A percentile compares a stretch with the other conserved stretches of the same genome.
Conservation (phyloP, 176 grass and related monocot species). For the Hordeum marinum region DNA sequence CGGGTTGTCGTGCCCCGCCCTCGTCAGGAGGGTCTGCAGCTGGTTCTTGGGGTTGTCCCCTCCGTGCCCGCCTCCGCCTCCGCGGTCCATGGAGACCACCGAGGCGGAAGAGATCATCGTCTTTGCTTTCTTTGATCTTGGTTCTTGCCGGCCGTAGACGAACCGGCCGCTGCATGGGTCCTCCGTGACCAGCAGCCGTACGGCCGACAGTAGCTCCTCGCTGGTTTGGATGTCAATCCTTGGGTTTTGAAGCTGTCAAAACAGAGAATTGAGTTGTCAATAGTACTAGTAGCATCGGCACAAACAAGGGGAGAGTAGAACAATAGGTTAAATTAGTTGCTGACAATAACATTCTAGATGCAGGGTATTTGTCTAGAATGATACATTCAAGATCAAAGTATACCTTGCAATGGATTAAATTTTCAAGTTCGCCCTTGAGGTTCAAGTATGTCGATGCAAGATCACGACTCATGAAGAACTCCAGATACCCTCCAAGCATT, state of each 20-base stretch:
- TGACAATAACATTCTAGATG: too few relatives aligned
- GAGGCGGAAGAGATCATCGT: slow-evolving; percentile 23
- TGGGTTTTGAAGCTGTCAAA: slow-evolving; percentile 77
- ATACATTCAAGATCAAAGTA: neutral
- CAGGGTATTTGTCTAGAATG: neutral
- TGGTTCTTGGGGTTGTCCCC: slow-evolving; percentile 77
- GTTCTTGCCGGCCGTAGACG: slow-evolving; percentile 72
- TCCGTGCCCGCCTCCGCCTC: slow-evolving; percentile 26
- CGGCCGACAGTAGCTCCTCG: slow-evolving; percentile 80
- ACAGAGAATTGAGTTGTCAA: neutral
- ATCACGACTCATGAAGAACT: slow-evolving; percentile 94
- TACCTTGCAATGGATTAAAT: slow-evolving; percentile 83
- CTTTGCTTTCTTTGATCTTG: slow-evolving; percentile 57
- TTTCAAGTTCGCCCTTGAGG: slow-evolving; percentile 80
- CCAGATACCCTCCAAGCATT: slow-evolving; percentile 96
- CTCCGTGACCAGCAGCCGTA: slow-evolving; percentile 64
- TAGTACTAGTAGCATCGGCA: neutral
- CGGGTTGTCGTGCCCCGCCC: slow-evolving; percentile 71
- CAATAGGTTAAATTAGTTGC: neutral
- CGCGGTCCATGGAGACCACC: slow-evolving; percentile 11
- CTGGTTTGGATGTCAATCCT: slow-evolving; percentile 75
- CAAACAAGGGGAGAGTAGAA: neutral
- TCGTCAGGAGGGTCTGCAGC: slow-evolving; percentile 49
- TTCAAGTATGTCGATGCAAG: slow-evolving; percentile 78
- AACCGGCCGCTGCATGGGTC: slow-evolving; percentile 85